Evolutionary conservation across 768 basidiomycete genomes (phyloP).

Genomic region (Naganishia antarctica): DNA sequence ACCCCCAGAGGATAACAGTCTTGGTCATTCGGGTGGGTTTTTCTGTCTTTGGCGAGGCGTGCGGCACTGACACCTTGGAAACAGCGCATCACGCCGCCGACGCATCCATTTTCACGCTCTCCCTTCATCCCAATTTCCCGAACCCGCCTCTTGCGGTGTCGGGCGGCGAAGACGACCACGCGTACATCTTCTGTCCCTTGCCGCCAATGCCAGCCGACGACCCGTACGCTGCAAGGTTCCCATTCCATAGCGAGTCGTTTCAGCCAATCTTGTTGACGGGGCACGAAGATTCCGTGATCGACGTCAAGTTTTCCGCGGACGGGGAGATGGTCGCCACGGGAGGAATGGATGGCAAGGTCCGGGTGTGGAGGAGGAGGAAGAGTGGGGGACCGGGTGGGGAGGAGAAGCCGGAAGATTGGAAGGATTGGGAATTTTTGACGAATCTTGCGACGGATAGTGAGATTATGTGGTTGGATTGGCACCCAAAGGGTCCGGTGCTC

Average conservation of each 20-base stretch:
- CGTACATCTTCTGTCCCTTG: slow-evolving; percentile 64
- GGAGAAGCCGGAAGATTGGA: slow-evolving; percentile 55
- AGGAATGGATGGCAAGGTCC: slow-evolving; percentile 94
- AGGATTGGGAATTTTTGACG: slow-evolving; percentile 88
- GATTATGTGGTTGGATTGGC: slow-evolving; percentile 94
- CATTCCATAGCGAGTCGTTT: slow-evolving; percentile 40
- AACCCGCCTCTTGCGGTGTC: slow-evolving; percentile 73
- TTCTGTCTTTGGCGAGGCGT: not conserved
- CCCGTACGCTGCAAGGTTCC: slow-evolving; percentile 12
- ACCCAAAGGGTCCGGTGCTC: slow-evolving; percentile 83
- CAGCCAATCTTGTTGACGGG: slow-evolving; percentile 65
- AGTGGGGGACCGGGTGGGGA: slow-evolving; percentile 53
- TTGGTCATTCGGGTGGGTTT: slow-evolving; percentile 30
- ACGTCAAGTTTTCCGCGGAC: slow-evolving; percentile 72
- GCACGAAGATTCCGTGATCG: slow-evolving; percentile 84
- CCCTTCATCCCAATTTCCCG: slow-evolving; percentile 68
- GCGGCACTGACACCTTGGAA: not conserved
- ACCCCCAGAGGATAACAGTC: slow-evolving; percentile 32
- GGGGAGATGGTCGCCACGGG: slow-evolving; percentile 92
- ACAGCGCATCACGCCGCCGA: slow-evolving; percentile 55
- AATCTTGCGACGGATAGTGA: slow-evolving; percentile 92
- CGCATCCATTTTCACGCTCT: slow-evolving; percentile 74
- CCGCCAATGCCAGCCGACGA: slow-evolving; percentile 31
- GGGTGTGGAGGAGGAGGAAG: slow-evolving; percentile 78
- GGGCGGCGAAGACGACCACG: slow-evolving; percentile 91